Evolutionary conservation across 2,329 filamentous ascomycete species (phyloP).

Genomic region (Zymoseptoria pseudotritici): DNA sequence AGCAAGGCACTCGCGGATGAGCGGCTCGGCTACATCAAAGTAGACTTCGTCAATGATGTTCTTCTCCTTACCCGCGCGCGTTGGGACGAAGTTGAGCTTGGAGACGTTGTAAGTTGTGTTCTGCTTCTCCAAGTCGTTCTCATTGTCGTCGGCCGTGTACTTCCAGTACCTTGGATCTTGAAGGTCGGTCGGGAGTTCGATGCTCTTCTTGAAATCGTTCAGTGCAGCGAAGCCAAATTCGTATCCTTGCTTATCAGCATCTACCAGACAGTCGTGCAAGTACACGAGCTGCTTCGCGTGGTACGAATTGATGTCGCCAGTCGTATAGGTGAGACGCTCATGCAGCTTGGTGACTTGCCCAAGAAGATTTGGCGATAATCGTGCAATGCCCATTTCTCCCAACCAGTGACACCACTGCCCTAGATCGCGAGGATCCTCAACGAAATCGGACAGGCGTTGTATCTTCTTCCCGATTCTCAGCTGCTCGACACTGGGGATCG

Average conservation of each 20-base stretch:
- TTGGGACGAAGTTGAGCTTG: neutral
- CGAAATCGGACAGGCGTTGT: constrained; percentile 42
- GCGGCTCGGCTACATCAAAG: constrained; percentile 21
- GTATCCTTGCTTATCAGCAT: constrained; percentile 41
- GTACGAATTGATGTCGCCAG: constrained; percentile 7
- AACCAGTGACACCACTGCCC: constrained; percentile 28
- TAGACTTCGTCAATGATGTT: constrained; percentile 57
- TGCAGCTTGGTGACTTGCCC: constrained; percentile 60
- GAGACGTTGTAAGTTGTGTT: neutral
- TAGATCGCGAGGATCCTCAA: constrained; percentile 41
- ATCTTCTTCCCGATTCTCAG: constrained; percentile 47
- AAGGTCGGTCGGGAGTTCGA: constrained; percentile 44
- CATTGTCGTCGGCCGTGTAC: constrained; percentile 23
- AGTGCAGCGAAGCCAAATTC: constrained; percentile 42
- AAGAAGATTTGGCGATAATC: constrained; percentile 49
- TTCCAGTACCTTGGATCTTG: constrained; percentile 23
- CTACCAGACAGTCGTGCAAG: constrained; percentile 41
- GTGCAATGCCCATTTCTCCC: constrained; percentile 4
- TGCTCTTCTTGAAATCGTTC: constrained; percentile 44
- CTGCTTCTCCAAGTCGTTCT: constrained; percentile 17
- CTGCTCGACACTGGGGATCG: constrained; percentile 14
- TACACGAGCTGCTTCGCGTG: constrained; percentile 24
- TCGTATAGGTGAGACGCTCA: constrained; percentile 53
- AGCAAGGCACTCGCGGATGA: constrained; percentile 12
- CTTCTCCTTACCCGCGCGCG: neutral